A percentile compares a stretch with the other conserved stretches of the same genome.
phyloP scores from a whole-genome alignment of 352 stramenopile genomes.

The Pythium biforme region DNA sequence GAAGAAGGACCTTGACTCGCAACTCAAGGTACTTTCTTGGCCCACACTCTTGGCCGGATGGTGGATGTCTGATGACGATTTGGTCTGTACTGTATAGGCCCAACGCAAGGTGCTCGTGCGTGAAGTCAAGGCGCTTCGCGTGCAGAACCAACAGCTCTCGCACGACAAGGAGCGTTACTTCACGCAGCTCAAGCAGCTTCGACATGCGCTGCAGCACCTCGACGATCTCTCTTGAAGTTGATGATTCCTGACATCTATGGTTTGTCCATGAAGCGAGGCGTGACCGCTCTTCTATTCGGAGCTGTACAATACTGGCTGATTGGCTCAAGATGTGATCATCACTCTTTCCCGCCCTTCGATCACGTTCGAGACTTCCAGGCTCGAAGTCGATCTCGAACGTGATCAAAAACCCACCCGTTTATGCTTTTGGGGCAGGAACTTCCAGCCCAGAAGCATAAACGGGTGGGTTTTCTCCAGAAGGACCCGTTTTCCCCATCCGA shows the following conservation, averaged over 20 bases:
- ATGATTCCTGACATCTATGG: constrained; percentile 3
- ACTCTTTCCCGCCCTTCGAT: constrained; percentile 26
- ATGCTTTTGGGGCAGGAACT: neutral
- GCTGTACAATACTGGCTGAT: constrained; percentile 4
- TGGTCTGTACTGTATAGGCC: constrained; percentile 24
- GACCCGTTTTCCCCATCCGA: constrained; percentile 4
- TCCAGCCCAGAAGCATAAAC: neutral
- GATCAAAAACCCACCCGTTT: constrained; percentile 9
- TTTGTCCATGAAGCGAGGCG: neutral
- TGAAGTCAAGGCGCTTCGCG: constrained; percentile 72
- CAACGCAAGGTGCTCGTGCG: constrained; percentile 82
- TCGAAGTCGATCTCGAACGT: no score
- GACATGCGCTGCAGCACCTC: constrained; percentile 66
- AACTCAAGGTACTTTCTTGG: constrained; percentile 48
- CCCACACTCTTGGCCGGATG: neutral
- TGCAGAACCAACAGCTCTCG: constrained; percentile 63
- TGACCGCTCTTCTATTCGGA: constrained; percentile 4
- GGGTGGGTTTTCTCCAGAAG: constrained; percentile 6
- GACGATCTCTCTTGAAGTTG: constrained; percentile 43
- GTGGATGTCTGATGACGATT: neutral
- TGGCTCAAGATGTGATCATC: constrained; percentile 22
- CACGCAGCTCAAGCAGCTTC: constrained; percentile 72
- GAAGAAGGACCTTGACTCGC: constrained; percentile 70
- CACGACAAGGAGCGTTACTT: constrained; percentile 74
- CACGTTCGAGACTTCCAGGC: constrained; percentile 31